Base-by-base conservation (phyloP, 2,329 filamentous ascomycete species). In the Aspergillus pseudotamarii region DNA sequence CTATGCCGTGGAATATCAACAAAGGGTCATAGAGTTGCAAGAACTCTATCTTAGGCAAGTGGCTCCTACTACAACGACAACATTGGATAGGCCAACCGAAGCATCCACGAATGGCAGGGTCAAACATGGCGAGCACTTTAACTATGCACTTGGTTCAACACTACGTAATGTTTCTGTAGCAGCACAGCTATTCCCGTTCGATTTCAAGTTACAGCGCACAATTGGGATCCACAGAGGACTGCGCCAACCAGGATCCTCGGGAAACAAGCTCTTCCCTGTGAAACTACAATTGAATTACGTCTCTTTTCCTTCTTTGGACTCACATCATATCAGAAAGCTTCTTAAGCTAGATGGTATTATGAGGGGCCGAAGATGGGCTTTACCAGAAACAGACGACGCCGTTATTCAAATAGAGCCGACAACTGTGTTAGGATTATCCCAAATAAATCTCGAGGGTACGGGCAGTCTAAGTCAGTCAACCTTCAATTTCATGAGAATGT, bases 271-370 rank as follows among this genome's bases (percentile, higher is more conserved):
- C 48, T 51, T 51, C 48, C 48, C 48, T 34, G 48, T 51, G 19
- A 51, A 32, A 32, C 19, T 51, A 32, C 48, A 51, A 5, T 19
- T 51, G 19, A 28, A 51, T 51, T 30, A 34, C 48, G 28, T n/a
- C 28, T 19, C 48, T 12, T 32, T 51, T 10, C 48, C 48, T 6
- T 32, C 28, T 32, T 32, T 51, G 21, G 28, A 51, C 28, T 32
- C 48, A 14, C 28, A 51, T n/a, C n/a, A 51, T 51, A 32, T 51
- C 48, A 32, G 48, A 9, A n/a, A 51, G 48, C 48, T 51, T 32
- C 48, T 51, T 21, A 32, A 34, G 48, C 48, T 51, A 32, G 48
- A 51, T 32, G 48, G 48, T 21, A 51, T 51, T n/a, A 51, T 51
- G 48, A 51, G 48, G 21, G 48, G 48, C n/a, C 26, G 28, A 34